phyloP scores from a whole-genome alignment of 306 rosid species.

The Purshia tridentata region DNA sequence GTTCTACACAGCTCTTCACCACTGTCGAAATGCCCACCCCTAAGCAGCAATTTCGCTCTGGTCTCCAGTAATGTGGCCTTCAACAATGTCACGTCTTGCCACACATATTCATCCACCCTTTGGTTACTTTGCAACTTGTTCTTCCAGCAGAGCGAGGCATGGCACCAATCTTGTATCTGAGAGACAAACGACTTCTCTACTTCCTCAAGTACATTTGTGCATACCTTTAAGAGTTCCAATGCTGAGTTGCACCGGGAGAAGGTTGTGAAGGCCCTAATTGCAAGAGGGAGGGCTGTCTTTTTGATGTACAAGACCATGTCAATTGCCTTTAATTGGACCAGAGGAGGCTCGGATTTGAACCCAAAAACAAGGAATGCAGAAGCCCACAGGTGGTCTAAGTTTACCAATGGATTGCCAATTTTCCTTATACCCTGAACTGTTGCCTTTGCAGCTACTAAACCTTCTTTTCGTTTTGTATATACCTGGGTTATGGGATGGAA shows the following conservation, averaged over 20 bases:
- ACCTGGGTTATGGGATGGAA: slow-evolving; percentile 74
- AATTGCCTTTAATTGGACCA: slow-evolving; percentile 54
- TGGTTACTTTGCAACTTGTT: slow-evolving; percentile 58
- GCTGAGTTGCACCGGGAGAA: slow-evolving; percentile 87
- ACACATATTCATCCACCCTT: slow-evolving; percentile 74
- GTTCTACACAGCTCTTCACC: slow-evolving; percentile 81
- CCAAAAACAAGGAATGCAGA: slow-evolving; percentile 90
- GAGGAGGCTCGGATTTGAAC: slow-evolving; percentile 79
- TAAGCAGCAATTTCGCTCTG: slow-evolving; percentile 68
- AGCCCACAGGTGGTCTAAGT: slow-evolving; percentile 77
- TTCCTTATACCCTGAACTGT: slow-evolving; percentile 66
- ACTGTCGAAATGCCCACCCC: slow-evolving; percentile 76
- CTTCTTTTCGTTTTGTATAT: slow-evolving; percentile 59
- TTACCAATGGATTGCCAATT: slow-evolving; percentile 41
- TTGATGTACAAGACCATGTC: slow-evolving; percentile 71
- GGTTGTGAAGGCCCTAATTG: slow-evolving; percentile 66
- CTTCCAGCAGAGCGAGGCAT: slow-evolving; percentile 77
- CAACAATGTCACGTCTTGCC: slow-evolving; percentile 87
- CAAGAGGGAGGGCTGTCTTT: slow-evolving; percentile 81
- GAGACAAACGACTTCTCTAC: slow-evolving; percentile 87
- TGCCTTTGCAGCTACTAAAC: slow-evolving; percentile 63
- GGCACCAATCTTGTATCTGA: slow-evolving; percentile 84
- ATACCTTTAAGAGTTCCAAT: slow-evolving; percentile 72
- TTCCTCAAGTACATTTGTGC: slow-evolving; percentile 83
- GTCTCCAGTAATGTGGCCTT: slow-evolving; percentile 87